Percentiles rank a stretch among this genome's conserved stretches.
Conservation (phyloP, 768 basidiomycete species). For the Nidularia sp. region DNA sequence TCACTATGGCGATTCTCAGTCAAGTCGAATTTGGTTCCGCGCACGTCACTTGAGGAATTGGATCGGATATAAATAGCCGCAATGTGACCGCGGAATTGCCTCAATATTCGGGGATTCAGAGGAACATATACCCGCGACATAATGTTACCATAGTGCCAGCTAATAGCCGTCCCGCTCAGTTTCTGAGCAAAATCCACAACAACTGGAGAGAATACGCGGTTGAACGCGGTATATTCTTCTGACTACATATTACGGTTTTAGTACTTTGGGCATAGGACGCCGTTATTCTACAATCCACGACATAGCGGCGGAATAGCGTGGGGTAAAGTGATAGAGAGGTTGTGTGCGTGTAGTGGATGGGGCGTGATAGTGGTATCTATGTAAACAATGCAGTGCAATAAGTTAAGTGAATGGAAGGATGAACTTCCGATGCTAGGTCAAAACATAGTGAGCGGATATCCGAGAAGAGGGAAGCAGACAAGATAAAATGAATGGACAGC, state of each 20-base stretch:
- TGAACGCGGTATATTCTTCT: constrained; percentile 67
- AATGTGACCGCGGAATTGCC: too few species aligned
- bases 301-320: constrained; percentile 4
- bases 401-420: constrained; percentile 75
- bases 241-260: constrained; percentile 30
- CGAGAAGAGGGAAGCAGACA: constrained; percentile 17
- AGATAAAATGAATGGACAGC: constrained; percentile 15
- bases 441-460: constrained; percentile 10
- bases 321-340: constrained; percentile 4
- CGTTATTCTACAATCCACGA: constrained; percentile 28
- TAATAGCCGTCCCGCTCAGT: too few species aligned
- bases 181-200: too few species aligned
- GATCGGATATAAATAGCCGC: not conserved
- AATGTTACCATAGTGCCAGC: too few species aligned
- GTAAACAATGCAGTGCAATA: constrained; percentile 27
- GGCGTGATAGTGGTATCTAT: constrained; percentile 33
- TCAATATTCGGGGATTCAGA: too few species aligned
- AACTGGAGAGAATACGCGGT: constrained; percentile 45
- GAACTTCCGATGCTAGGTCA: constrained; percentile 78
- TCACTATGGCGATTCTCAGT: not conserved
- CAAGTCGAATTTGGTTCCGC: not conserved
- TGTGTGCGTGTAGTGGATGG: constrained; percentile 13
- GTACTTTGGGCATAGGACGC: constrained; percentile 11
- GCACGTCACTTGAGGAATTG: not conserved
- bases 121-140: too few species aligned